Percentiles rank a stretch among this genome's conserved stretches.
Evolutionary conservation across 1,284 basidiomycete genomes (phyloP).

Genomic region (Ganoderma lingzhi): DNA sequence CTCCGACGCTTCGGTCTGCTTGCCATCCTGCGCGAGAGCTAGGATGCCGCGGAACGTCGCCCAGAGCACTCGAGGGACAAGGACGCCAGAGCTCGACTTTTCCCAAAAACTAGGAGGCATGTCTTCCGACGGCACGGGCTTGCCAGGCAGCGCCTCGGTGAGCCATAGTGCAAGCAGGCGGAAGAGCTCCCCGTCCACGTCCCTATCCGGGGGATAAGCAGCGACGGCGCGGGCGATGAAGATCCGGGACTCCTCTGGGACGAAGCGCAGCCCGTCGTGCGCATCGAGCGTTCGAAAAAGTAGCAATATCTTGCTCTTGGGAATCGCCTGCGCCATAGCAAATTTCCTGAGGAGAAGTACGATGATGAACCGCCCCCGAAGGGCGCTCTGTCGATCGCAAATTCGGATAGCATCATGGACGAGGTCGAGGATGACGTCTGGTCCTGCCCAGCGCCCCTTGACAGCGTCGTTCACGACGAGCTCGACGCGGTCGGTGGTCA

Average conservation of each 20-base stretch:
- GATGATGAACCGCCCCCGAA: conserved; percentile 3
- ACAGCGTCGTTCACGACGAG: not conserved
- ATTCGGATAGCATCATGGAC: conserved; percentile 23
- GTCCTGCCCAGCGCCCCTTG: conserved; percentile 3
- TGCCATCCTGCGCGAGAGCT: conserved; percentile 24
- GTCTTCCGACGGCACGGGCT: not conserved
- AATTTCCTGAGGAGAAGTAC: conserved; percentile 20
- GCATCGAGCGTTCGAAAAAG: conserved; percentile 21
- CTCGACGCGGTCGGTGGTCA: not conserved
- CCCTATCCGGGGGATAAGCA: conserved; percentile 12
- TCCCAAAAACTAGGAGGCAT: conserved; percentile 4
- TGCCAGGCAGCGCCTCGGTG: conserved; percentile 2
- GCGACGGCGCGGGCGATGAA: conserved; percentile 7
- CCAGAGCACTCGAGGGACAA: conserved; percentile 29
- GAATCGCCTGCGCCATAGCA: conserved; percentile 4
- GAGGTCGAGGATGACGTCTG: conserved; percentile 5
- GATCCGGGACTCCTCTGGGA: not conserved
- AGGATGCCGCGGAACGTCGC: conserved; percentile 30
- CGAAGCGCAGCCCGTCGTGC: conserved; percentile 14
- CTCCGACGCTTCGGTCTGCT: conserved; percentile 31
- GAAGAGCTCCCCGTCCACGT: conserved; percentile 19
- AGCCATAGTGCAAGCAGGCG: conserved; percentile 17
- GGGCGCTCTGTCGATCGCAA: conserved; percentile 6
- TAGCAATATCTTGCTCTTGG: conserved; percentile 17
- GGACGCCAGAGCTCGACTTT: conserved; percentile 4